Percentiles rank a stretch among this genome's conserved stretches.
Conservation (phyloP, 164 flowering plant species). For the Tetracentron sinense region DNA sequence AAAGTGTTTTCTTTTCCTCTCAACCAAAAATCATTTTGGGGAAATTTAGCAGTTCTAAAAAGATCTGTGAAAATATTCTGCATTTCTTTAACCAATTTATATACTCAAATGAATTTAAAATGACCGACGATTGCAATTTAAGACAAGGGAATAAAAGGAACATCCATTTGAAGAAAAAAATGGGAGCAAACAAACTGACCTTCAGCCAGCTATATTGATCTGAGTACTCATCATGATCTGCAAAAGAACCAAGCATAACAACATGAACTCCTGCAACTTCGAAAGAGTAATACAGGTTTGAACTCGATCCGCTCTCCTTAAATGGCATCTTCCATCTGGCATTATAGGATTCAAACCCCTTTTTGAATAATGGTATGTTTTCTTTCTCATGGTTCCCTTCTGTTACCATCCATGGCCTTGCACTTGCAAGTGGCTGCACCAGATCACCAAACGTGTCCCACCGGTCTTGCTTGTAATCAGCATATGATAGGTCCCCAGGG, state of each 20-base stretch:
- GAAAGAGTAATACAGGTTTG: constrained; percentile 90
- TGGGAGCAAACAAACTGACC: constrained; percentile 40
- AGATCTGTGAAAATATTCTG: not conserved
- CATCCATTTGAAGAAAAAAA: not conserved
- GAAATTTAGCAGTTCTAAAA: not conserved
- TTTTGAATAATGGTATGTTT: constrained; percentile 53
- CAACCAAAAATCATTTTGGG: no score
- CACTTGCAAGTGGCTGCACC: constrained; percentile 91
- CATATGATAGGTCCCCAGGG: constrained; percentile 96
- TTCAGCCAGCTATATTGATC: constrained; percentile 87
- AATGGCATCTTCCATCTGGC: constrained; percentile 96
- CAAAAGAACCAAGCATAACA: constrained; percentile 93
- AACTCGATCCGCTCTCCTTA: constrained; percentile 80
- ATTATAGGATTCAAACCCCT: constrained; percentile 73
- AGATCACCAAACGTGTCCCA: constrained; percentile 95
- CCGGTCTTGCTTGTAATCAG: constrained; percentile 67
- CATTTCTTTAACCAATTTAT: not conserved
- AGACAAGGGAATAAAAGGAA: constrained; percentile 4
- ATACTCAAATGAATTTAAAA: not conserved
- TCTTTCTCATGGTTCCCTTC: constrained; percentile 93
- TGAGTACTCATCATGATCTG: constrained; percentile 71
- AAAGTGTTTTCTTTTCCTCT: no score
- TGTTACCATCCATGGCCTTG: constrained; percentile 98
- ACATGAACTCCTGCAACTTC: constrained; percentile 90
- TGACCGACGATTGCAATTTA: not conserved